Base-by-base conservation (phyloP, 2,329 filamentous ascomycete genomes). In the Apiospora sp. region DNA sequence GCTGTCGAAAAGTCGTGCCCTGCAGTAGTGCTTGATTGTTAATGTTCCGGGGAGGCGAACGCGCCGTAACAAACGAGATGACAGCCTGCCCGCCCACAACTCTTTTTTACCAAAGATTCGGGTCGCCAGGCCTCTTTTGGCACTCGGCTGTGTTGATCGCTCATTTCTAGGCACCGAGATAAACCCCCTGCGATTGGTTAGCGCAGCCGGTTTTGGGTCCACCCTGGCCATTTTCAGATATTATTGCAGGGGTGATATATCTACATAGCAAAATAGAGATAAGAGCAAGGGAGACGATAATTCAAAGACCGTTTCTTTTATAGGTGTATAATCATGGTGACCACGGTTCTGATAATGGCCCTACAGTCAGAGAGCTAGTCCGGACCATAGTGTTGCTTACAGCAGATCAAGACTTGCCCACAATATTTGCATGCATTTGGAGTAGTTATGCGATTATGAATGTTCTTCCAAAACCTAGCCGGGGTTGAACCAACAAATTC, bases 81-180 rank as follows among this genome's bases (percentile, higher is more conserved):
- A 61, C 54, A 30, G 6, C 3, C 1, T 12, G 48, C 22, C 24
- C 48, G 4, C 41, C 43, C 43, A 6, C 43, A 8, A 4, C n/a
- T n/a, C n/a, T 54, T 22, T 3, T 5, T 37, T 13, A 34, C 34
- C 30, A n/a, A 41, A 37, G 30, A 30, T 41, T 41, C 30, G 27
- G 27, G n/a, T n/a, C 30, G 19, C 58, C 58, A 64, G 3, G 5
- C 58, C 19, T 7, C 19, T 64, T 64, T 10, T n/a, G 58, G 30
- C 30, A n/a, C 8, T n/a, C 19, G 58, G 7, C n/a, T 37, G 3
- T 14, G 58, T 13, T 37, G 58, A 24, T 64, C 58, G 30, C 34
- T 13, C 58, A 13, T 41, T 22, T 41, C 58, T 41, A 64, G 58
- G 58, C 58, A 64, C 58, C 58, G 58, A 64, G 41, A 64, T 64